Conservation (phyloP, 1,284 basidiomycete genomes). For the Austroboletus niveus region DNA sequence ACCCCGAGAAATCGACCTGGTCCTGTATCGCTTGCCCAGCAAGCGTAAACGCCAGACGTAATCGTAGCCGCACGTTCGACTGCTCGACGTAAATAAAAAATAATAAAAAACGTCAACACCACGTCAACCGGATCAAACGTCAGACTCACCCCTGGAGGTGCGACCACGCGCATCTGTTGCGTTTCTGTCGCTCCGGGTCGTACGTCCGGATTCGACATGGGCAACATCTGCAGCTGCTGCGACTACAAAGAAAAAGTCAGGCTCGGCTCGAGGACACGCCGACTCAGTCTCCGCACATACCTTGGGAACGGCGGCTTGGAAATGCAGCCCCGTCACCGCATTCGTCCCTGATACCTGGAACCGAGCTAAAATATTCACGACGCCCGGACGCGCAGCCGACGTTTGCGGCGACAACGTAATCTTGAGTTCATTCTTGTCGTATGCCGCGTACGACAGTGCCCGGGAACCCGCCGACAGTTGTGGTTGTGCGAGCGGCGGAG, state of each 20-base stretch:
- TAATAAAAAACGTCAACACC: constrained; percentile 2
- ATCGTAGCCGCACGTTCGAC: constrained; percentile 81
- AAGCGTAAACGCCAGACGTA: constrained; percentile 79
- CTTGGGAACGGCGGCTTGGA: constrained; percentile 98
- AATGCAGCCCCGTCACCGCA: constrained; percentile 68
- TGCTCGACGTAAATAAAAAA: constrained; percentile 28
- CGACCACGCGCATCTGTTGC: constrained; percentile 92
- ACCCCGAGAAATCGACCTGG: constrained; percentile 92
- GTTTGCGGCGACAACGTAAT: constrained; percentile 89
- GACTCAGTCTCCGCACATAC: constrained; percentile 40
- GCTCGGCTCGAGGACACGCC: no score
- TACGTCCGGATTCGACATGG: constrained; percentile 88
- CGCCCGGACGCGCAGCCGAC: constrained; percentile 74
- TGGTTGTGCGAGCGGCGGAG: constrained; percentile 32
- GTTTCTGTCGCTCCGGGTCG: constrained; percentile 82
- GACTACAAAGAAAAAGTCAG: constrained; percentile 51
- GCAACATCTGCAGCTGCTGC: constrained; percentile 97
- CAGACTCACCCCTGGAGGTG: constrained; percentile 78
- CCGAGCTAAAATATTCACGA: constrained; percentile 87
- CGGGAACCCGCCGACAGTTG: constrained; percentile 47
- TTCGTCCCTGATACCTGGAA: constrained; percentile 71
- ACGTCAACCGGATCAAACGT: neutral
- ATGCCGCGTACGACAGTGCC: constrained; percentile 79
- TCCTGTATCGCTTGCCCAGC: constrained; percentile 78
- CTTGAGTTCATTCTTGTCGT: constrained; percentile 87